These are phyloP conservation scores for Xerocomus potaroensis DNA, from an alignment of 768 basidiomycete genomes.

Conservation along the genomic window DNA sequence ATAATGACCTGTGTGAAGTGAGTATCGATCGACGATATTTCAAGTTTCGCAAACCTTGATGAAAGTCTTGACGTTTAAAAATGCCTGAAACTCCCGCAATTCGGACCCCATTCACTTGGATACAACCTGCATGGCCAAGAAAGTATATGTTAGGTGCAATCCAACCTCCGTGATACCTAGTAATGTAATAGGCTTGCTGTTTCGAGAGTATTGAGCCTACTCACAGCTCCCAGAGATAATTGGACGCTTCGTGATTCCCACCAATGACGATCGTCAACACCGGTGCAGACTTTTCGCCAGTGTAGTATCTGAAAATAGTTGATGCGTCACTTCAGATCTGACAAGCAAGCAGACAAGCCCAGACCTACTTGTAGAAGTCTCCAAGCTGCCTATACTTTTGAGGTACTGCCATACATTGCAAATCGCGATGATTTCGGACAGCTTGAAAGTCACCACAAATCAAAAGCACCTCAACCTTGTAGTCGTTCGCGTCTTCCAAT, in stretches of 20 bases:
- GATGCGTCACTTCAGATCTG: conserved; percentile 1
- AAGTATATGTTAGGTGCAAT: conserved; percentile 96
- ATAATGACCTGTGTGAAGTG: conserved; percentile 53
- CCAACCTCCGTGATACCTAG: conserved; percentile 95
- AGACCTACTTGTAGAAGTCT: conserved; percentile 69
- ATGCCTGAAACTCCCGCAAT: conserved; percentile 94
- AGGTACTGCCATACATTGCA: conserved; percentile 89
- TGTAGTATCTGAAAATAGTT: conserved; percentile 66
- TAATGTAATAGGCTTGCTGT: conserved; percentile 4
- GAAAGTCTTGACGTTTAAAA: conserved; percentile 75
- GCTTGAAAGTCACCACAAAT: conserved; percentile 98
- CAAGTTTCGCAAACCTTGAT: conserved; percentile 43
- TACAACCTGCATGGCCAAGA: conserved; percentile 85
- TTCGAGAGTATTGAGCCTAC: conserved; percentile 24
- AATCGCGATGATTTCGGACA: conserved; percentile 77
- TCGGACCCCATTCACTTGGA: conserved; percentile 82
- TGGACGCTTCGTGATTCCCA: conserved; percentile 96
- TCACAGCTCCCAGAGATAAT: conserved; percentile 94
- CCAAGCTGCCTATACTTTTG: conserved; percentile 82
- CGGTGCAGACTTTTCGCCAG: conserved; percentile 75
- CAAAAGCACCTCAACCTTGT: conserved; percentile 79
- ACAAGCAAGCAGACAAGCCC: background rate
- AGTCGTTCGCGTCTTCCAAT: conserved; percentile 57
- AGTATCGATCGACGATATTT: background rate
- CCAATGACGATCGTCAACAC: conserved; percentile 91